Evolutionary conservation across 2,329 filamentous ascomycete species (phyloP).

Genomic region (Beauveria sp.): DNA sequence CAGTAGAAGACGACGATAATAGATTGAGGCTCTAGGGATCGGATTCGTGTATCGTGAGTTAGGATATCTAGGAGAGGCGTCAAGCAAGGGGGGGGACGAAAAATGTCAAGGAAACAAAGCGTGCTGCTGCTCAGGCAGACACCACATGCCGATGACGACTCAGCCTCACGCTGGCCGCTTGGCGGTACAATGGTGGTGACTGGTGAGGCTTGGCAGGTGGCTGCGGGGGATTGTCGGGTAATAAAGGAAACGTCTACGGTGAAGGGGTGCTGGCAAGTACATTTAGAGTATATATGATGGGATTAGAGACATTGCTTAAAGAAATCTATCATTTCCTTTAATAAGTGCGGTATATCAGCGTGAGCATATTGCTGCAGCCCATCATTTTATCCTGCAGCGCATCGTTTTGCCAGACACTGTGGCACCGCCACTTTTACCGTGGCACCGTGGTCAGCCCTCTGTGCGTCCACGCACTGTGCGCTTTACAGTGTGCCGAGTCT

Average conservation of each 20-base stretch:
- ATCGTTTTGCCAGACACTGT: background rate
- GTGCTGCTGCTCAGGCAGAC: background rate
- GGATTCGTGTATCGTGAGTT: no score
- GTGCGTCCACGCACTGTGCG: background rate
- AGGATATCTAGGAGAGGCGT: background rate
- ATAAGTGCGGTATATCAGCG: background rate
- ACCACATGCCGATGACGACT: constrained; percentile 7
- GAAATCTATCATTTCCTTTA: background rate
- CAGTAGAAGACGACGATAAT: background rate
- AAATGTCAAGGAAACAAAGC: background rate
- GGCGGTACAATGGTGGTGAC: background rate
- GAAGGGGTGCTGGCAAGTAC: background rate
- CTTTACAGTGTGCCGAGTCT: background rate
- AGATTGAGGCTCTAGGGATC: background rate
- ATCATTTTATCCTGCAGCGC: background rate
- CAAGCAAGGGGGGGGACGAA: background rate
- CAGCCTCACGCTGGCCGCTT: constrained; percentile 5
- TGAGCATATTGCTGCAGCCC: background rate
- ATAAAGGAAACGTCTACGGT: background rate
- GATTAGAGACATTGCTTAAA: no score
- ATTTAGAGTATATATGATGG: background rate
- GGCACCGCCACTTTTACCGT: background rate
- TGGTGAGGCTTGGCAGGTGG: constrained; percentile 6
- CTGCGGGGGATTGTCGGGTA: constrained; percentile 11
- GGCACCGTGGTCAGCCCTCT: background rate